Conservation (phyloP, 1,284 basidiomycete species). For the Ganoderma multipileum region DNA sequence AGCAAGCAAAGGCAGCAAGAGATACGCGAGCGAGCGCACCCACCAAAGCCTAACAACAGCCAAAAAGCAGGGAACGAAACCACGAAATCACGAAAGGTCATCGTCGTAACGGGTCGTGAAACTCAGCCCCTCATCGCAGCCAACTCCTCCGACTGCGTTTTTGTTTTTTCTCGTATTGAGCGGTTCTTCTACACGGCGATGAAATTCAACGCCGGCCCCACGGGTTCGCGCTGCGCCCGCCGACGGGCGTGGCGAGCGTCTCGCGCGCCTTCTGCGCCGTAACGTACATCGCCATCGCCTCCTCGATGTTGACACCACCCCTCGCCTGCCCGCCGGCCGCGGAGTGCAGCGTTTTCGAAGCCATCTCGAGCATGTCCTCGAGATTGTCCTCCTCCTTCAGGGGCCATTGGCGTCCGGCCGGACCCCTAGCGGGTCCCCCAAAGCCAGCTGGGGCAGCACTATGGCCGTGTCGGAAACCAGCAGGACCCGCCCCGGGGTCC, state of each 20-base stretch:
- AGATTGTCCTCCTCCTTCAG: conserved; percentile 17
- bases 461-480: neutral
- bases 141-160: conserved; percentile 3
- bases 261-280: conserved; percentile 29
- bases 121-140: conserved; percentile 3
- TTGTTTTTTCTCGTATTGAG: neutral
- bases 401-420: conserved; percentile 14
- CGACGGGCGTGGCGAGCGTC: conserved; percentile 27
- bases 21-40: conserved; percentile 15
- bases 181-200: neutral
- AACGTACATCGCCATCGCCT: conserved; percentile 31
- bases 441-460: neutral
- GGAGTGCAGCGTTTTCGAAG: conserved; percentile 21
- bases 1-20: conserved; percentile 17
- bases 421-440: neutral
- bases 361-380: conserved; percentile 23
- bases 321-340: conserved; percentile 5
- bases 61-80: conserved; percentile 13
- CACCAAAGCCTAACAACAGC: conserved; percentile 17
- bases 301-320: conserved; percentile 23
- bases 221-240: conserved; percentile 21
- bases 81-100: neutral
- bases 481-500: neutral
- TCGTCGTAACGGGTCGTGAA: conserved; percentile 8
- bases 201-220: conserved; percentile 20